Base-by-base conservation (phyloP, 805 yeast species). In the Hanseniaspora jakobsenii region DNA sequence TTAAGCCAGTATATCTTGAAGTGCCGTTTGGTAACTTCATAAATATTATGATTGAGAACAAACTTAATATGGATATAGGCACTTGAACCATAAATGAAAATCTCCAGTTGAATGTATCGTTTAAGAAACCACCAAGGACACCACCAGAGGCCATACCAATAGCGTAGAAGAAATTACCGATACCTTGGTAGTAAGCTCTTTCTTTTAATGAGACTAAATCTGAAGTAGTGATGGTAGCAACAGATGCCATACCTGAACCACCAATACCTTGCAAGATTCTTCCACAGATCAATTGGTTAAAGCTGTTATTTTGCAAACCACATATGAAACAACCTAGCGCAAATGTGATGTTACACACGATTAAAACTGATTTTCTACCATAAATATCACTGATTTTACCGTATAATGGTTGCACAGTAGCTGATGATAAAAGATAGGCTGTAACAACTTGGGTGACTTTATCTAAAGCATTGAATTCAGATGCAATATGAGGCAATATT, bases 241-340 rank as follows among this genome's bases (percentile, higher is more conserved):
- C 63, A 0, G 85, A 67, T 10, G 82, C 74, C 54, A 85, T 67
- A 0, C 95, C 95, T 7, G 94, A 91, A 14, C 94, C 95, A 10
- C 95, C 95, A 42, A 81, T 71, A 12, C 96, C 96, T 13, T 89
- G 74, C 34, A 86, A 65, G 49, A 81, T 74, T 52, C 86, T 62
- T 6, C 80, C 72, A 23, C 63, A 40, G 6, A 78, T 72, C 50
- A 80, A 64, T 44, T 66, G 51, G 35, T 63, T 51, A 12, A 77
- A 67, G 12, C 71, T 61, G 36, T 64, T 61, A 1, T 79, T 70
- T 24, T 26, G n/a, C 1, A 67, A 29, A 4, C 72, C 76, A 56
- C 83, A 77, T 38, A 76, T 66, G 10, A 72, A 53, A 50, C 75
- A 69, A 6, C 78, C 87, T 2, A 75, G 31, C 2, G 73, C 70